These are phyloP conservation scores for Fagus crenata DNA, from an alignment of 306 rosid species.

Conservation along the genomic window DNA sequence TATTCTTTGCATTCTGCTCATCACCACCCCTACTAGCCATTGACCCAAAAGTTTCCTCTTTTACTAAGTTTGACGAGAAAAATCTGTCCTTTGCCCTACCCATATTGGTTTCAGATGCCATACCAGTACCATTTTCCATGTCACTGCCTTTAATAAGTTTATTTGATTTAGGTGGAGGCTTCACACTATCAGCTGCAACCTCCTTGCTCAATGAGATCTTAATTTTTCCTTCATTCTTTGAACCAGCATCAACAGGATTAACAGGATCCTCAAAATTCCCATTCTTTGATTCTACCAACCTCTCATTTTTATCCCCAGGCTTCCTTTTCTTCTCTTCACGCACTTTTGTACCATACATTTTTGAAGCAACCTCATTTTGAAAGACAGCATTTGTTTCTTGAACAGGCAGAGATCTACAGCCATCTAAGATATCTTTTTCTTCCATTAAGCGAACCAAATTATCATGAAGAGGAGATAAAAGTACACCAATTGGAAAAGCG, in stretches of 20 bases:
- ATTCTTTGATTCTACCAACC: conserved; percentile 51
- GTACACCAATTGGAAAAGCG: too few relatives aligned
- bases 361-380: too few relatives aligned
- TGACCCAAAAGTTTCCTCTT: conserved; percentile 37
- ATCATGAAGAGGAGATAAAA: too few relatives aligned
- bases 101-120: conserved; percentile 41
- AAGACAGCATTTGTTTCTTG: too few relatives aligned
- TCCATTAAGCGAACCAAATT: too few relatives aligned
- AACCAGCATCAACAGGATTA: conserved; percentile 9
- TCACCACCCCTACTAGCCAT: conserved; percentile 27
- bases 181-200: conserved; percentile 67
- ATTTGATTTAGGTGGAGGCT: conserved; percentile 71
- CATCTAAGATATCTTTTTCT: too few relatives aligned
- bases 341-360: too few relatives aligned
- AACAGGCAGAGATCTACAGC: too few relatives aligned
- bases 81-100: conserved; percentile 44
- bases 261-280: conserved; percentile 45
- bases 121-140: conserved; percentile 36
- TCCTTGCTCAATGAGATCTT: conserved; percentile 58
- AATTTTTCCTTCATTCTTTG: conserved; percentile 48
- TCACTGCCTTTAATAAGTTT: conserved; percentile 37
- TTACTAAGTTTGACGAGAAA: conserved; percentile 31
- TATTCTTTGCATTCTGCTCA: conserved; percentile 29
- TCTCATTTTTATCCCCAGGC: too few relatives aligned
- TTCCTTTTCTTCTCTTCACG: too few relatives aligned